Evolutionary conservation across 140 eudicot species (phyloP), one percentile per base, ranked within the genome.

Genomic region (Stevia rebaudiana): DNA sequence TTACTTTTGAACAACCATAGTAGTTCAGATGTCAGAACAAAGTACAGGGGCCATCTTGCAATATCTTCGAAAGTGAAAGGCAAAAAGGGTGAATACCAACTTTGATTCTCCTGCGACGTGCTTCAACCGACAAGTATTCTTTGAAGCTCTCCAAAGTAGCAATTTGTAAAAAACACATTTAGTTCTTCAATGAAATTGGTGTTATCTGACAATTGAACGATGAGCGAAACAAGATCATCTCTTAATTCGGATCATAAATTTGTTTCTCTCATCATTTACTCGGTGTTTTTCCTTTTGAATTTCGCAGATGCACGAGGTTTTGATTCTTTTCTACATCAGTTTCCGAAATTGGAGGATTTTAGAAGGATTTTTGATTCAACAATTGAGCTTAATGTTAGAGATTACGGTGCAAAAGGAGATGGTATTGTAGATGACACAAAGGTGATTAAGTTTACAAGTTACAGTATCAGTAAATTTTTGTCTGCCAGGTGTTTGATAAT

Each of bases 391-490:
- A 63, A 77, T 62, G 75, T 92, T 30, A 56, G 67, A 31, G 89
- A 88, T 56, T 83, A 61, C 60, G 98, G 98, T 58, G 98, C 98
- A 16, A 76, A 49, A 47, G 96, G 95, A 1, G 84, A 92, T 67
- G 98, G 95, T 12, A 9, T 81, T 16, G 55, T 54, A 42, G 96
- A 91, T 55, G 96, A 91, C 60, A 84, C 91, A 13, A 28, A 82
- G 96, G 98, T 90, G 76, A 63, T 31, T 31, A 31, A 40, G 17
- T n/a, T 36, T 59, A 16, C 24, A 52, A 1, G 25, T 59, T 35
- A n/a, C n/a, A 6, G 3, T 50, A 10, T 57, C 47, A 57, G 39
- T 52, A 21, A 21, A 15, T 18, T 59, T 49, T 51, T 16, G 41
- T 31, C 51, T 68, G 36, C 49, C 55, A 41, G 48, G 74, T 68